Conservation (phyloP, 2,329 filamentous ascomycete species). For the Metarhizium robertsii region DNA sequence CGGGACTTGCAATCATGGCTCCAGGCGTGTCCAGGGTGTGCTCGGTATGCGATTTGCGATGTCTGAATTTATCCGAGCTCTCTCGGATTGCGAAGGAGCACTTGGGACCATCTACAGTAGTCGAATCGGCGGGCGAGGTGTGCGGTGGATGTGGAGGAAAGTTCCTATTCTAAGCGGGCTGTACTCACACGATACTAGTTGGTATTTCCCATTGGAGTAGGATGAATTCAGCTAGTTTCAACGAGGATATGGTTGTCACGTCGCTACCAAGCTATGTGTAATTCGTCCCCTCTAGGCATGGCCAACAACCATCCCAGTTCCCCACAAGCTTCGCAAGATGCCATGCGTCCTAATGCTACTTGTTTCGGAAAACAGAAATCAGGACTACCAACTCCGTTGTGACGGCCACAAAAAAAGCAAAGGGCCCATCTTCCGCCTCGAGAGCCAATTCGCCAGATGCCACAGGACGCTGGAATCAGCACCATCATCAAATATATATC, state of each 20-base stretch:
- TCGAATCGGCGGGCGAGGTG: conserved; percentile 23
- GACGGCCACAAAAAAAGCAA: conserved; percentile 11
- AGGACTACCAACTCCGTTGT: conserved; percentile 10
- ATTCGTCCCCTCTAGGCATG: too few relatives aligned
- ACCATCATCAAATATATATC: background rate
- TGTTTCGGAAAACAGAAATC: too few relatives aligned
- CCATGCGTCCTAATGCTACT: background rate
- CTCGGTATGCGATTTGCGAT: conserved; percentile 43
- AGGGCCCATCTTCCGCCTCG: conserved; percentile 8
- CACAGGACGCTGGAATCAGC: background rate
- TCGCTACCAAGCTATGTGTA: background rate
- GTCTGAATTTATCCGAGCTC: conserved; percentile 35
- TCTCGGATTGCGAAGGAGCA: conserved; percentile 21
- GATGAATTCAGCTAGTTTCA: too few relatives aligned
- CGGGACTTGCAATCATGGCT: conserved; percentile 43
- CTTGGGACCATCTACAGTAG: conserved; percentile 16
- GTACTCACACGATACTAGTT: background rate
- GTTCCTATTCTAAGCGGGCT: conserved; percentile 21
- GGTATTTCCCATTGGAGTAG: background rate
- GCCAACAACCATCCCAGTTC: too few relatives aligned
- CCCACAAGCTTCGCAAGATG: too few relatives aligned
- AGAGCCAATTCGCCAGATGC: conserved; percentile 4
- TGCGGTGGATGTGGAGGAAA: conserved; percentile 34
- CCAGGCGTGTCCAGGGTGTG: conserved; percentile 46
- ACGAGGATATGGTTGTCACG: background rate